Evolutionary conservation across 306 rosid species (phyloP).

Genomic region (Crataegus laevigata): DNA sequence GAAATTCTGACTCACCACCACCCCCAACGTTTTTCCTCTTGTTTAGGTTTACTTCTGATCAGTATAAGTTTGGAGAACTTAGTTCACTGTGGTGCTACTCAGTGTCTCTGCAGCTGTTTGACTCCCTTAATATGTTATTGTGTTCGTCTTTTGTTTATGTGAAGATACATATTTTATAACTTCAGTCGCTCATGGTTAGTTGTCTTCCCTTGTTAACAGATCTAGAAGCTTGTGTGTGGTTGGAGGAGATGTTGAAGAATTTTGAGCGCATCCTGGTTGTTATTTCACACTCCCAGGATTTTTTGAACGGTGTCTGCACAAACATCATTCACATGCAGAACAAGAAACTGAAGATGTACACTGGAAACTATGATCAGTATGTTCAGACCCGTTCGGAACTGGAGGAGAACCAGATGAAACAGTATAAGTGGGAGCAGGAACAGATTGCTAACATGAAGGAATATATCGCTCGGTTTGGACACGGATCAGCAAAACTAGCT

Average conservation of each 20-base stretch:
- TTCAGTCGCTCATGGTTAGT: not conserved
- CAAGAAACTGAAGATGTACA: constrained; percentile 66
- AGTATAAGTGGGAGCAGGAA: constrained; percentile 98
- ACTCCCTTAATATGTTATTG: not conserved
- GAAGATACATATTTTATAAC: not conserved
- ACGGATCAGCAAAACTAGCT: constrained; percentile 94
- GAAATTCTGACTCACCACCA: not conserved
- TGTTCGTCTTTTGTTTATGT: not conserved
- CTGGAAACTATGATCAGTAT: constrained; percentile 92
- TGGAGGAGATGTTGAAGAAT: constrained; percentile 84
- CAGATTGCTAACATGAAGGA: constrained; percentile 93
- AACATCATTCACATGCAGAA: constrained; percentile 96
- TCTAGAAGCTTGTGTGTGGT: constrained; percentile 99
- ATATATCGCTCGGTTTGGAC: constrained; percentile 97
- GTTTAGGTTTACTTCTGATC: not conserved
- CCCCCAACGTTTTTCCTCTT: not conserved
- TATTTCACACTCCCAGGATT: constrained; percentile 95
- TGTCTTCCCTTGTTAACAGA: constrained; percentile 37
- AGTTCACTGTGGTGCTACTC: not conserved
- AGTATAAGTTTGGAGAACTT: not conserved
- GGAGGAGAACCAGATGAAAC: constrained; percentile 99
- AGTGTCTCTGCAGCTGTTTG: not conserved
- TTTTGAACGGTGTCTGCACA: constrained; percentile 98
- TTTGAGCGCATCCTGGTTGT: constrained; percentile 95
- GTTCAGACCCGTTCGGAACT: constrained; percentile 88